These are phyloP conservation scores for Echria macrotheca DNA, from an alignment of 495 filamentous ascomycete species.

Conservation along the genomic window DNA sequence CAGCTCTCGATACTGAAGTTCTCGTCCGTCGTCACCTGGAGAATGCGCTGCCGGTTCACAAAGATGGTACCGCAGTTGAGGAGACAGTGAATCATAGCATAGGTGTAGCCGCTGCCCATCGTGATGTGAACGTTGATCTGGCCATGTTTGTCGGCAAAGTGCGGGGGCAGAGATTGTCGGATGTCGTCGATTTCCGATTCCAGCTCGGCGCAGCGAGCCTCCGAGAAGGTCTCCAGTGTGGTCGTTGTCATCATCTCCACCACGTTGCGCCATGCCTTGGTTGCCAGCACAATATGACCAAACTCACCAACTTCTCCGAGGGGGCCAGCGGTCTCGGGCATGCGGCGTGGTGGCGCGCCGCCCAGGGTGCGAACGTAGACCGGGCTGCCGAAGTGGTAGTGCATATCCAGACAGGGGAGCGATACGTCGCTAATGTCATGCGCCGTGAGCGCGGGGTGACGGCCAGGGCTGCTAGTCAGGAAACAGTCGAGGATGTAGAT, in stretches of 20 bases:
- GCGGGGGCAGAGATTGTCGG: slow-evolving; percentile 39
- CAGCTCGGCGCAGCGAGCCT: slow-evolving; percentile 37
- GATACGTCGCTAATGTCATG: slow-evolving; percentile 43
- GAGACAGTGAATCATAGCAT: slow-evolving; percentile 47
- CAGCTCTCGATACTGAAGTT: slow-evolving; percentile 41
- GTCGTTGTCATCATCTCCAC: slow-evolving; percentile 48
- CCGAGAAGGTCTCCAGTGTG: slow-evolving; percentile 39
- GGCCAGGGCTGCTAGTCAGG: slow-evolving; percentile 49
- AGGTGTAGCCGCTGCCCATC: slow-evolving; percentile 48
- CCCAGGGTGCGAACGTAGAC: slow-evolving; percentile 41
- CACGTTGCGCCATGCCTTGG: slow-evolving; percentile 47
- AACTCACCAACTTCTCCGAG: slow-evolving; percentile 45
- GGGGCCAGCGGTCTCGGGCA: slow-evolving; percentile 26
- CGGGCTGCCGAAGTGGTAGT: slow-evolving; percentile 45
- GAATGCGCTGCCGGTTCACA: slow-evolving; percentile 46
- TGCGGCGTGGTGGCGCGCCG: slow-evolving; percentile 30
- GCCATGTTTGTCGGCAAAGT: slow-evolving; percentile 45
- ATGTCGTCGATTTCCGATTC: slow-evolving; percentile 42
- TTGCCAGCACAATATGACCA: slow-evolving; percentile 47
- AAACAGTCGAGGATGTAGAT: slow-evolving; percentile 50
- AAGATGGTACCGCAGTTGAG: slow-evolving; percentile 48
- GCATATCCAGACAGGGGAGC: slow-evolving; percentile 45
- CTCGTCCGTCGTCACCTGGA: slow-evolving; percentile 42
- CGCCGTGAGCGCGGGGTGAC: slow-evolving; percentile 41
- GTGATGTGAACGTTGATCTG: slow-evolving; percentile 49